Evolutionary conservation across 2,329 filamentous ascomycete genomes (phyloP), one percentile per base, ranked within the genome.

Genomic region (Cladobotryum mycophilum): DNA sequence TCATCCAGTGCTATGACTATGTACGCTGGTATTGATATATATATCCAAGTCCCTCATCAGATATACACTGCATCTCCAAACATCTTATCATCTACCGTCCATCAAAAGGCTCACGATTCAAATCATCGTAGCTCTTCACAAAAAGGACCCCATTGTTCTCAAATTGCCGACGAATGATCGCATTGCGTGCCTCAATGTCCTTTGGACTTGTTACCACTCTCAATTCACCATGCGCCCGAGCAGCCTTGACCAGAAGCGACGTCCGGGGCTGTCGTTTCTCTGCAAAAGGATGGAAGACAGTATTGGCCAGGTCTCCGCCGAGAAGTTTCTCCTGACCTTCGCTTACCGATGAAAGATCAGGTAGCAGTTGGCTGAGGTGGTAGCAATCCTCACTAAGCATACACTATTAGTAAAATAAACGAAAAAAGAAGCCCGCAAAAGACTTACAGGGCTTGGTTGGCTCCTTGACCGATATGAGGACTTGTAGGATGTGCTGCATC

Each of bases 401-500:
- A 17, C 8, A 17, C 41, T 3, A 41, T 47, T 47, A 48, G 47
- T 3, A 3, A 42, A 41, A 13, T 5, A 36, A 8, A 30, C 9
- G 25, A 30, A 30, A 8, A 30, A 30, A 30, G 25, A 30, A 30
- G 25, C 25, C 3, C 9, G 4, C 6, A 30, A 11, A 11, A 30
- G 20, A 48, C 54, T 55, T 45, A 55, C 55, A 55, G 43, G n/a
- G 53, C 53, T 41, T 60, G 59, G 12, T 60, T 60, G 5, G 58
- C 58, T 9, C 60, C 60, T 47, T 62, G 60, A 2, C 59, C 60
- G 12, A 62, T 58, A 44, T 62, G 59, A 2, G 59, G 57, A 35
- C 57, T 60, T 1, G 59, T 62, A 1, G 60, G 58, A 51, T 61
- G 60, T 18, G 59, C 59, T 7, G 59, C 58, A 42, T 61, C 59